Evolutionary conservation across 805 yeast genomes (phyloP).

Genomic region (Starmerella vaccinii): DNA sequence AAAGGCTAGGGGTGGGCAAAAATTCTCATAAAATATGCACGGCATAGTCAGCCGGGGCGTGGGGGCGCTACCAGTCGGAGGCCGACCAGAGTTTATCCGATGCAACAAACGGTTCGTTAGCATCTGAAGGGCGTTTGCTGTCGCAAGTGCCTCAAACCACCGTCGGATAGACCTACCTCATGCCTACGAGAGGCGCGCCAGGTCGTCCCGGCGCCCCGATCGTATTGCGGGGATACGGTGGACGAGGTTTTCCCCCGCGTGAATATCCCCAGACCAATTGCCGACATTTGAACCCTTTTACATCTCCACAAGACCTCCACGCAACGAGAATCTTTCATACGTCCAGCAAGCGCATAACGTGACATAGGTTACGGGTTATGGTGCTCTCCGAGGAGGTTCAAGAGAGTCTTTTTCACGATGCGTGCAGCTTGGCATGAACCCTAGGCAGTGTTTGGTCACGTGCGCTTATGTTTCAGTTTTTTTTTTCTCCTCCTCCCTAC

Average conservation of each 20-base stretch:
- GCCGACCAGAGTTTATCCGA: neutral
- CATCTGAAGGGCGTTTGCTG: neutral
- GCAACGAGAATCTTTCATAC: neutral
- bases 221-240: neutral
- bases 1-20: too few relatives aligned
- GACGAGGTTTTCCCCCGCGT: neutral
- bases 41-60: neutral
- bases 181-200: too few relatives aligned
- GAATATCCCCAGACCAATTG: neutral
- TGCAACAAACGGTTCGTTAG: neutral
- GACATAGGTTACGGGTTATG: neutral
- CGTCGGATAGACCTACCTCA: too few relatives aligned
- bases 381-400: neutral
- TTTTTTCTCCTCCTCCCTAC: too few relatives aligned
- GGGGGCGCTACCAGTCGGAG: neutral
- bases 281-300: neutral
- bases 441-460: too few relatives aligned
- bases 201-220: neutral
- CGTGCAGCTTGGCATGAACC: too few relatives aligned
- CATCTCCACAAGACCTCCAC: neutral
- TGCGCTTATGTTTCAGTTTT: too few relatives aligned
- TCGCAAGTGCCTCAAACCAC: too few relatives aligned
- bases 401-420: too few relatives aligned
- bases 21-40: neutral
- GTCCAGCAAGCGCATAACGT: neutral